phyloP scores from a whole-genome alignment of 306 rosid genomes.

The Fragaria iinumae region DNA sequence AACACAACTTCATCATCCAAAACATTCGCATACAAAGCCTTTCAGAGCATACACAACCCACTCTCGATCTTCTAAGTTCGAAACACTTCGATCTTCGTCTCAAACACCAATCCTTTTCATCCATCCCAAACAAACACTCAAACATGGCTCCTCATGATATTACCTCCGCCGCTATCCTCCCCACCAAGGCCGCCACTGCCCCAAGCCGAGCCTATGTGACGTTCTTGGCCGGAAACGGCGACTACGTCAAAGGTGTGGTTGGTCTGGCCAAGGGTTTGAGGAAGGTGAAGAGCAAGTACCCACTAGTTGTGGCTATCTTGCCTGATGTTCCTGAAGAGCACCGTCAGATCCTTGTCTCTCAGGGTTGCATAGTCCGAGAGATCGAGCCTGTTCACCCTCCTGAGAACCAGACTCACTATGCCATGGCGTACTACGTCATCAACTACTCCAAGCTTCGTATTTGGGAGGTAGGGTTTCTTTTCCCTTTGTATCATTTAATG shows the following conservation, averaged over 20 bases:
- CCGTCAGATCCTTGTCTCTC: conserved; percentile 49
- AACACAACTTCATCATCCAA: not conserved
- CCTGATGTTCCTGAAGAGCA: conserved; percentile 81
- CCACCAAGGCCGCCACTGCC: conserved; percentile 5
- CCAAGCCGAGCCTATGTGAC: conserved; percentile 60
- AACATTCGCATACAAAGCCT: not conserved
- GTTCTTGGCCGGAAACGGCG: conserved; percentile 74
- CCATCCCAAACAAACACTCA: not conserved
- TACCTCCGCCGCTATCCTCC: conserved; percentile 21
- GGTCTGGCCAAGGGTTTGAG: conserved; percentile 85
- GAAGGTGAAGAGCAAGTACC: conserved; percentile 55
- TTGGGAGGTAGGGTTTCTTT: conserved; percentile 60
- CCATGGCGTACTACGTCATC: conserved; percentile 80
- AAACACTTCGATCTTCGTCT: too few species aligned
- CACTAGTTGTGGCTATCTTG: conserved; percentile 68
- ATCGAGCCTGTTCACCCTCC: conserved; percentile 74
- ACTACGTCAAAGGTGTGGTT: conserved; percentile 76
- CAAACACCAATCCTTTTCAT: not conserved
- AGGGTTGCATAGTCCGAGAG: conserved; percentile 64
- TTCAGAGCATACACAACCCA: not conserved
- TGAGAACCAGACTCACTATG: conserved; percentile 65
- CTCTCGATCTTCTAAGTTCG: not conserved
- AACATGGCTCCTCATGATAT: conserved; percentile 54
- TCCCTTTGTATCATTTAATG: not conserved
- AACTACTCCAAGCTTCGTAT: conserved; percentile 87